A percentile compares a stretch with the other conserved stretches of the same genome.
Conservation (phyloP, 2,329 filamentous ascomycete species). For the Penicillium sp. region DNA sequence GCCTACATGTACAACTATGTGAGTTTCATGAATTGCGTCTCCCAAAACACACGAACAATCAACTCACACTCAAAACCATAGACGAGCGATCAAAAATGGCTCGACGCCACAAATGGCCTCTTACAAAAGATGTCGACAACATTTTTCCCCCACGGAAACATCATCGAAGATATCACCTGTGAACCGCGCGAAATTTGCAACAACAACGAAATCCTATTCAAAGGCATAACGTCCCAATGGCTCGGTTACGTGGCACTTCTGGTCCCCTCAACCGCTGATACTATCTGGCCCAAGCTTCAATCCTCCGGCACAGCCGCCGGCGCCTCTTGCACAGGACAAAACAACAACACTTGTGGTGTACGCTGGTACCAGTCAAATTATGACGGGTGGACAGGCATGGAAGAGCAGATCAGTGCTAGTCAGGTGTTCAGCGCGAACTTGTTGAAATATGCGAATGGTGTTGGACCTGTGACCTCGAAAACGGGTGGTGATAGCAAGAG, state of each 20-base stretch:
- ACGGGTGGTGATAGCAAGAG: constrained; percentile 56
- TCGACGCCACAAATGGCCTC: constrained; percentile 54
- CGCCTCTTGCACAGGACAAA: constrained; percentile 52
- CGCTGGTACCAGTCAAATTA: constrained; percentile 57
- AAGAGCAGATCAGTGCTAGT: constrained; percentile 68
- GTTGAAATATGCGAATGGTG: constrained; percentile 50
- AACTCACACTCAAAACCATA: background rate
- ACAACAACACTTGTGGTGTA: constrained; percentile 60
- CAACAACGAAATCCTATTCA: constrained; percentile 70
- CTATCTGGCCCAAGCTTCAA: constrained; percentile 58
- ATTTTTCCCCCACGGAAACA: constrained; percentile 52
- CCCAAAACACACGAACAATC: too few species aligned
- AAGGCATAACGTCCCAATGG: constrained; percentile 68
- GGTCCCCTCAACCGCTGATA: constrained; percentile 57
- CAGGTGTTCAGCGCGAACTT: constrained; percentile 63
- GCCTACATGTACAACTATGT: constrained; percentile 68
- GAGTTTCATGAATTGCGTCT: constrained; percentile 19
- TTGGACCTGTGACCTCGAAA: constrained; percentile 32
- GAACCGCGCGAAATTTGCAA: constrained; percentile 51
- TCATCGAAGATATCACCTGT: constrained; percentile 53
- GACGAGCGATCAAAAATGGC: constrained; percentile 56
- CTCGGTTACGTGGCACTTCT: constrained; percentile 60
- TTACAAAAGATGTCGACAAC: constrained; percentile 46
- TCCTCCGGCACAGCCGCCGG: constrained; percentile 60
- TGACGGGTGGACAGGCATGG: constrained; percentile 61